Conservation (phyloP, 257 asterid species). For the Primulina huaijiensis region DNA sequence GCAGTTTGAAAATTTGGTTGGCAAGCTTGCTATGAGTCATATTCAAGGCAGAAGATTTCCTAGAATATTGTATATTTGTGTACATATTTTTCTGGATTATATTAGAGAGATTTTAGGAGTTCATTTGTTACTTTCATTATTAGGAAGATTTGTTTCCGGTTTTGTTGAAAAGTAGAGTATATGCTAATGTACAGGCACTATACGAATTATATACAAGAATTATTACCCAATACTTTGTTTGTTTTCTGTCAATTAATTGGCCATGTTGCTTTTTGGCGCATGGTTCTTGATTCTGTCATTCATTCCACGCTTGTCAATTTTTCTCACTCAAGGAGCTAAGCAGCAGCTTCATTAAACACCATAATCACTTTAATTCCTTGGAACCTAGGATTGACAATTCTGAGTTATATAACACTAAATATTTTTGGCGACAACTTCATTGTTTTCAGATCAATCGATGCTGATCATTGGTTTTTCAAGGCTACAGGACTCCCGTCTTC, state of each 20-base stretch:
- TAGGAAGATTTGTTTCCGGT: too few relatives aligned
- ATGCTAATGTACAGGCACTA: too few relatives aligned
- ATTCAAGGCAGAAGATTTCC: neutral
- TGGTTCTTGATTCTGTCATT: slow-evolving; percentile 24
- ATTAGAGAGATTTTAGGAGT: too few relatives aligned
- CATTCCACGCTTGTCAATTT: slow-evolving; percentile 14
- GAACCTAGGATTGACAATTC: slow-evolving; percentile 1
- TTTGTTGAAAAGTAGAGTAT: too few relatives aligned
- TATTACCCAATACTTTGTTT: neutral
- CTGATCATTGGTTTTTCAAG: slow-evolving; percentile 51
- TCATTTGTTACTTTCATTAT: too few relatives aligned
- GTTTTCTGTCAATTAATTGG: too few relatives aligned
- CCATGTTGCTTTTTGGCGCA: slow-evolving; percentile 12
- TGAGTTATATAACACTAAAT: neutral
- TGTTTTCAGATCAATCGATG: slow-evolving; percentile 55
- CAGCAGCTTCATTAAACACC: neutral
- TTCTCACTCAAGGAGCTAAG: slow-evolving; percentile 1
- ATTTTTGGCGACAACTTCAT: slow-evolving; percentile 18
- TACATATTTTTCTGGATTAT: too few relatives aligned
- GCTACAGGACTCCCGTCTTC: slow-evolving; percentile 62
- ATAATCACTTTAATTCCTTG: slow-evolving; percentile 9
- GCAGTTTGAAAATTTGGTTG: neutral
- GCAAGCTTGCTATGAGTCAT: slow-evolving; percentile 3
- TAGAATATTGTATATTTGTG: too few relatives aligned
- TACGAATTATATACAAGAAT: too few relatives aligned